phyloP scores from a whole-genome alignment of 192 early-diverging fungal genomes.

The Linnemannia elongata region DNA sequence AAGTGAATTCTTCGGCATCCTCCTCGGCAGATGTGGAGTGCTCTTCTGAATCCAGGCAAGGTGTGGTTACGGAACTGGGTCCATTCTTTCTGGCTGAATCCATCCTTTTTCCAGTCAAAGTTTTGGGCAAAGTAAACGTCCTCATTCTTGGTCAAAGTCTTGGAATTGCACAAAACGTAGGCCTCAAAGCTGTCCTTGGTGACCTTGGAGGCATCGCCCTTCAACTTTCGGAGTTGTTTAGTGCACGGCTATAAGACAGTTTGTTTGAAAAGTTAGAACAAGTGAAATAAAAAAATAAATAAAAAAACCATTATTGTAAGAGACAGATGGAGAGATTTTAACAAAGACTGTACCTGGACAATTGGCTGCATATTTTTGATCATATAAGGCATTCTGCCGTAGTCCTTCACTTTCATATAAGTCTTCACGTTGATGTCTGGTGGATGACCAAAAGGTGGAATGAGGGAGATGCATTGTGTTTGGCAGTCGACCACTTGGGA shows the following conservation, averaged over 20 bases:
- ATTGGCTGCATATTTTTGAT: conserved; percentile 38
- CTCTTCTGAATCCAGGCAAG: conserved; percentile 46
- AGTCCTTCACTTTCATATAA: conserved; percentile 30
- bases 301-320: conserved; percentile 6
- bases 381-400: conserved; percentile 38
- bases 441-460: conserved; percentile 23
- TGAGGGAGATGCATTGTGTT: conserved; percentile 27
- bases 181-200: conserved; percentile 27
- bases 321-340: not conserved
- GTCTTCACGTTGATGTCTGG: conserved; percentile 11
- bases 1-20: conserved; percentile 47
- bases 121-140: conserved; percentile 27
- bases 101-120: conserved; percentile 47
- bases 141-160: conserved; percentile 49
- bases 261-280: conserved; percentile 13
- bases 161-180: conserved; percentile 48
- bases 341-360: conserved; percentile 21
- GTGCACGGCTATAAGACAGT: conserved; percentile 30
- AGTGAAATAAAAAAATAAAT: not conserved
- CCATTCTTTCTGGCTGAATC: conserved; percentile 38
- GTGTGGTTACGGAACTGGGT: conserved; percentile 41
- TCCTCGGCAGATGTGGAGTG: conserved; percentile 46
- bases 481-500: conserved; percentile 45
- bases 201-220: conserved; percentile 38
- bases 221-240: conserved; percentile 15